Base-by-base conservation (phyloP, 176 grass and related monocot genomes). In the Eleusine coracana region DNA sequence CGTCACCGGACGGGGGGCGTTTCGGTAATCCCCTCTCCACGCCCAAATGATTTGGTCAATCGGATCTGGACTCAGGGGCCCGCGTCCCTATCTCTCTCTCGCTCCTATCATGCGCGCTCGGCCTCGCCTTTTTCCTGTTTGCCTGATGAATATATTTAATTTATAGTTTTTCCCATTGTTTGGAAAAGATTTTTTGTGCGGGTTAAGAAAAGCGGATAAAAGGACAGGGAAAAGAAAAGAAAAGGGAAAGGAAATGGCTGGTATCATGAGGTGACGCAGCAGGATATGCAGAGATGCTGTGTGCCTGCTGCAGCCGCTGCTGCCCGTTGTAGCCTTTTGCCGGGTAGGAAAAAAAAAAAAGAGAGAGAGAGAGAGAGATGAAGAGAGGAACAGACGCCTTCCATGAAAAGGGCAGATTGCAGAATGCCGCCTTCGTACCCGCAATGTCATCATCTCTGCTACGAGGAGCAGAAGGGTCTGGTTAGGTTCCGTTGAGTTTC, bases 41-140 rank as follows among this genome's bases (percentile, higher is more conserved):
- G 44, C 44, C 44, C 83, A 82, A 86, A 89, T 86, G 83, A 85
- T 89, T 86, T 82, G 87, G 83, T 82, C 78, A 85, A 89, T 89
- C 87, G 72, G 83, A 89, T 89, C 83, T 89, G 87, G 56, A 81
- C 87, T 1, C 14, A 11, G 25, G 83, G 87, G 78, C 83, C 82
- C 82, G 37, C 70, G 2, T 11, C 3, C 49, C 59, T 46, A 23
- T 56, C 71, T 11, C 28, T 20, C 55, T 10, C 39, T 63, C 56
- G 14, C 74, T 45, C 56, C 10, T 52, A 74, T 74, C 67, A 88
- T 60, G 74, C 59, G 1, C 20, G 6, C 31, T 34, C 31, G 31
- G 31, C 11, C 40, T 42, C 40, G 31, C 40, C 40, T 25, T 38
- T 66, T 73, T 34, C 20, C 38, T n/a, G 25, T 27, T 52, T 4